Conservation (phyloP, 2,329 filamentous ascomycete genomes). For the Colletotrichum lupini region DNA sequence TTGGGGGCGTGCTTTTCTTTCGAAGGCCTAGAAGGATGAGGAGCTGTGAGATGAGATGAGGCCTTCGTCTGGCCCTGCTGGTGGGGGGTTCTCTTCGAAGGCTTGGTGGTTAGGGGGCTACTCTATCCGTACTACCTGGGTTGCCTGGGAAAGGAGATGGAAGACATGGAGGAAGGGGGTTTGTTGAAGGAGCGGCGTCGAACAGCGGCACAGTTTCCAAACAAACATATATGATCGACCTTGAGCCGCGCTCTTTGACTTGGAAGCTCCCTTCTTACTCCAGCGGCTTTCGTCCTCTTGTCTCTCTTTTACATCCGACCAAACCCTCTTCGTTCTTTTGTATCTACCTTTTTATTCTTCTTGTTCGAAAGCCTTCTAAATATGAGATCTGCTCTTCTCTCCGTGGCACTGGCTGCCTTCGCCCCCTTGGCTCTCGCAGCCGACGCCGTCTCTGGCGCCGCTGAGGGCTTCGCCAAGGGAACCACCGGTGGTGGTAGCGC, state of each 20-base stretch:
- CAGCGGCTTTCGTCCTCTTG: slow-evolving; percentile 16
- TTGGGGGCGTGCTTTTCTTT: background rate
- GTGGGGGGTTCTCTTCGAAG: background rate
- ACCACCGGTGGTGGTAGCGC: slow-evolving; percentile 68
- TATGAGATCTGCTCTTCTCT: slow-evolving; percentile 28
- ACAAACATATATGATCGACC: slow-evolving; percentile 23
- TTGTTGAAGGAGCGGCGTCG: background rate
- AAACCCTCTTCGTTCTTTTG: slow-evolving; percentile 19
- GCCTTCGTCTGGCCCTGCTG: slow-evolving; percentile 12
- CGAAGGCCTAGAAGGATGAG: background rate
- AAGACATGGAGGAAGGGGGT: background rate
- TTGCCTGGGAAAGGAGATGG: background rate
- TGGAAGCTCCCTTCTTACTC: slow-evolving; percentile 12
- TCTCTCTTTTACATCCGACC: slow-evolving; percentile 27
- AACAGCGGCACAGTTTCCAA: background rate
- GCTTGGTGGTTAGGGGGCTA: background rate
- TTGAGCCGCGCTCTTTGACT: background rate
- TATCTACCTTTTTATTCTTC: background rate
- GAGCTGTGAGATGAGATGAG: slow-evolving; percentile 29
- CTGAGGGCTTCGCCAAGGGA: slow-evolving; percentile 53
- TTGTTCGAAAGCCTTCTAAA: background rate
- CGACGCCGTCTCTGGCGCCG: slow-evolving; percentile 47
- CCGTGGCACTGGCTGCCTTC: slow-evolving; percentile 32
- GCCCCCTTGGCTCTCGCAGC: slow-evolving; percentile 30
- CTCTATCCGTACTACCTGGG: background rate